Conservation (phyloP, 345 rosid species). For the Turnera subulata region DNA sequence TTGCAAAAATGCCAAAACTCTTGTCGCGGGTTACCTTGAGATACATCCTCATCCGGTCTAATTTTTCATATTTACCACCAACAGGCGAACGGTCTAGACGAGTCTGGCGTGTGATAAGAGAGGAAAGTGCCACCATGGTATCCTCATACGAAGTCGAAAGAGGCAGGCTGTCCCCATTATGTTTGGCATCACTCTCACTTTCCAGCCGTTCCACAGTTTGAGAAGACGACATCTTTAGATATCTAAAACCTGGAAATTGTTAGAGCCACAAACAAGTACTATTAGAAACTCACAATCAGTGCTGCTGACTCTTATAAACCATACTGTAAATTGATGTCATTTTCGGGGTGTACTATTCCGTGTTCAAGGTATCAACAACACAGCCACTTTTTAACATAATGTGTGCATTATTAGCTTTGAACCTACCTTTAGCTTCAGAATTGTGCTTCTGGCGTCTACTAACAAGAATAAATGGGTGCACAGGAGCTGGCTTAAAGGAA, state of each 20-base stretch:
- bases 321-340: no score
- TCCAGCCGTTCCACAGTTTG: conserved; percentile 32
- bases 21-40: conserved; percentile 64
- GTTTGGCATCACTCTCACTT: conserved; percentile 28
- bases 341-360: no score
- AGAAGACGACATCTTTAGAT: conserved; percentile 33
- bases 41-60: conserved; percentile 65
- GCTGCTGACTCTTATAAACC: background rate
- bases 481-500: conserved; percentile 16
- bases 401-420: background rate
- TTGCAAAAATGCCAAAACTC: background rate
- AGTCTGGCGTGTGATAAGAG: conserved; percentile 63
- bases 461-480: conserved; percentile 4
- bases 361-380: no score
- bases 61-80: conserved; percentile 45
- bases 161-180: conserved; percentile 30
- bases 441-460: conserved; percentile 11
- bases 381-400: background rate
- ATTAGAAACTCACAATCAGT: background rate
- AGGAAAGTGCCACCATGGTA: conserved; percentile 85
- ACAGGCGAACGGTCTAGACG: conserved; percentile 46
- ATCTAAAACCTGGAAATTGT: conserved; percentile 33
- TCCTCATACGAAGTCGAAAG: conserved; percentile 55
- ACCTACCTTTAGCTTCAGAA: conserved; percentile 11
- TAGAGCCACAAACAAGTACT: background rate